Evolutionary conservation across 805 yeast genomes (phyloP).

Genomic region (Candida montana): DNA sequence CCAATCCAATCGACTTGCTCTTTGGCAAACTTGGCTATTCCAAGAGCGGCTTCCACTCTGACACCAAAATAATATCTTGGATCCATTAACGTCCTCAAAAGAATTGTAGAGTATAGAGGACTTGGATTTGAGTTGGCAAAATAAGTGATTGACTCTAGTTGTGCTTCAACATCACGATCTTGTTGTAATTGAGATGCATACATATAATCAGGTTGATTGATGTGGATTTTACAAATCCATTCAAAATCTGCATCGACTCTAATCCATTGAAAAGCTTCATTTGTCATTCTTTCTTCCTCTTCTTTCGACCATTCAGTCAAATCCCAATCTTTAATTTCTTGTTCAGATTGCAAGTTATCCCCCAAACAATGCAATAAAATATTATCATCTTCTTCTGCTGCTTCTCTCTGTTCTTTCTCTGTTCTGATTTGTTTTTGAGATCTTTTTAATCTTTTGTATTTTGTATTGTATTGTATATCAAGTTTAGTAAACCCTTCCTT

Average conservation of each 20-base stretch:
- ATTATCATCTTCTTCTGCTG: conserved; percentile 29
- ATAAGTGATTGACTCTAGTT: conserved; percentile 71
- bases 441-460: conserved; percentile 76
- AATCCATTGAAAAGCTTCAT: conserved; percentile 96
- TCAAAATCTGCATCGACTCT: conserved; percentile 97
- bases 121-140: conserved; percentile 61
- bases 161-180: conserved; percentile 96
- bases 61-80: conserved; percentile 83
- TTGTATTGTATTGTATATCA: conserved; percentile 93
- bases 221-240: conserved; percentile 81
- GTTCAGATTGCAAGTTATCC: conserved; percentile 58
- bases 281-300: conserved; percentile 61
- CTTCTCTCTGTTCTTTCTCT: conserved; percentile 37
- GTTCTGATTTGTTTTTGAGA: conserved; percentile 37
- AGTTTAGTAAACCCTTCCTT: conserved; percentile 80
- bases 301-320: conserved; percentile 64
- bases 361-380: conserved; percentile 60
- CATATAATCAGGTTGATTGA: conserved; percentile 94
- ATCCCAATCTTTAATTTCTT: conserved; percentile 67
- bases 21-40: conserved; percentile 63
- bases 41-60: conserved; percentile 79
- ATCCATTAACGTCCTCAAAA: conserved; percentile 80
- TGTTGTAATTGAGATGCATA: conserved; percentile 88
- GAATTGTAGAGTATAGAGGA: conserved; percentile 63
- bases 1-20: conserved; percentile 66